A percentile compares a stretch with the other conserved stretches of the same genome.
phyloP scores from a whole-genome alignment of 2,329 filamentous ascomycete species.

The Trichoderma pleuroti region DNA sequence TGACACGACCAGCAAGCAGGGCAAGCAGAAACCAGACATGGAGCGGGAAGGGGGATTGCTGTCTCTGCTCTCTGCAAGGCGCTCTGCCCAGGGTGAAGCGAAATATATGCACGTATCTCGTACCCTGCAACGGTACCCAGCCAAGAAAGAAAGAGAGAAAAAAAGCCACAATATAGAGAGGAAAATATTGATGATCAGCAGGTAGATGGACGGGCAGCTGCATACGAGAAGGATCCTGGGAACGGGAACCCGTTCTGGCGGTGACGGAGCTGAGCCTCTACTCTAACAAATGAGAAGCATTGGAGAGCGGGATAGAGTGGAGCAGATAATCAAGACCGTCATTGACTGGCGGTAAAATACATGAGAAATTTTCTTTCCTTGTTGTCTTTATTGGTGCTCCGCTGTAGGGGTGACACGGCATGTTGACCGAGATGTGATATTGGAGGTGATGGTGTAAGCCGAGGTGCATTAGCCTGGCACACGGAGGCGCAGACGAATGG shows the following conservation, averaged over 20 bases:
- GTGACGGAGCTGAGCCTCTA: conserved; percentile 3
- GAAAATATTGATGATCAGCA: not conserved
- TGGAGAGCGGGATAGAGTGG: not conserved
- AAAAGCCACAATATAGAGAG: not conserved
- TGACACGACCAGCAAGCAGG: not conserved
- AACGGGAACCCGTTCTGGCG: not conserved
- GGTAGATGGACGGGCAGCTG: not conserved
- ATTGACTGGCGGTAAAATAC: not conserved
- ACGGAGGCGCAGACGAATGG: not conserved
- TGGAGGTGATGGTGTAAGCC: conserved; percentile 7
- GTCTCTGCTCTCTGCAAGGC: not conserved
- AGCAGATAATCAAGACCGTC: not conserved
- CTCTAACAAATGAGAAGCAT: not conserved
- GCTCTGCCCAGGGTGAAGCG: not conserved
- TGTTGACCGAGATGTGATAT: conserved; percentile 16
- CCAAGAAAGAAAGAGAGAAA: not conserved
- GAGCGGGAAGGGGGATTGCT: not conserved
- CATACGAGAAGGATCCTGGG: not conserved
- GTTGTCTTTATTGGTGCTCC: not conserved
- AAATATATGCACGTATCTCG: not conserved
- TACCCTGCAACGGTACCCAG: not conserved
- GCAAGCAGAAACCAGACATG: not conserved
- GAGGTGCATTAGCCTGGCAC: conserved; percentile 1
- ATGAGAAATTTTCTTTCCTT: not conserved
- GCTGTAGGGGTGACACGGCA: conserved; percentile 3